Conservation (phyloP, 805 yeast genomes). For the Suhomyces vadensis region DNA sequence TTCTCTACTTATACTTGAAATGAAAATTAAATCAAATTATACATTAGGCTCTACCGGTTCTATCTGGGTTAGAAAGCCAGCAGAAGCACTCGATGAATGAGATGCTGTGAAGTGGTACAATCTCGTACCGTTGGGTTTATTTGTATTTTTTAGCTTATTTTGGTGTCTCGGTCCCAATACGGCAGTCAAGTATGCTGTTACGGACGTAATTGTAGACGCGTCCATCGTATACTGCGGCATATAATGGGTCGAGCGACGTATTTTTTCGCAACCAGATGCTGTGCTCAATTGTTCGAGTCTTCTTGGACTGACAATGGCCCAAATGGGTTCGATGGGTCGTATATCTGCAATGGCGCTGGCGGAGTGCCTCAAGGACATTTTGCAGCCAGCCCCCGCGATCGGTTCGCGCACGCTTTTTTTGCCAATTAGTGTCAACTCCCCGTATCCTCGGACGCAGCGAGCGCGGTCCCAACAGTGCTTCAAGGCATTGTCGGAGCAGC, state of each 20-base stretch:
- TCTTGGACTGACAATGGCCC: background rate
- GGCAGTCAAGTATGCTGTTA: background rate
- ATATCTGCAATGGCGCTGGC: background rate
- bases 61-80: too few species aligned
- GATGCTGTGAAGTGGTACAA: background rate
- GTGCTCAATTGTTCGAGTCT: background rate
- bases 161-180: conserved; percentile 3
- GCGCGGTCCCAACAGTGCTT: too few species aligned
- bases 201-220: background rate
- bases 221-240: background rate
- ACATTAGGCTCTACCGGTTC: too few species aligned
- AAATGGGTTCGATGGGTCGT: background rate
- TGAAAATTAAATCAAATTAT: background rate
- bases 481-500: too few species aligned
- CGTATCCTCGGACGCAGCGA: too few species aligned
- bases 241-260: background rate
- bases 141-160: background rate
- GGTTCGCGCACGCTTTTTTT: background rate
- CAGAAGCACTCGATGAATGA: too few species aligned
- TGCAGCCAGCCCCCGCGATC: background rate
- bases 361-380: background rate
- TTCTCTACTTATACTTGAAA: conserved; percentile 5
- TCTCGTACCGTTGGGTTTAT: background rate
- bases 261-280: background rate
- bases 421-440: too few species aligned